These are phyloP conservation scores for Raddia guianensis DNA, from an alignment of 176 grass and related monocot genomes.

Conservation along the genomic window DNA sequence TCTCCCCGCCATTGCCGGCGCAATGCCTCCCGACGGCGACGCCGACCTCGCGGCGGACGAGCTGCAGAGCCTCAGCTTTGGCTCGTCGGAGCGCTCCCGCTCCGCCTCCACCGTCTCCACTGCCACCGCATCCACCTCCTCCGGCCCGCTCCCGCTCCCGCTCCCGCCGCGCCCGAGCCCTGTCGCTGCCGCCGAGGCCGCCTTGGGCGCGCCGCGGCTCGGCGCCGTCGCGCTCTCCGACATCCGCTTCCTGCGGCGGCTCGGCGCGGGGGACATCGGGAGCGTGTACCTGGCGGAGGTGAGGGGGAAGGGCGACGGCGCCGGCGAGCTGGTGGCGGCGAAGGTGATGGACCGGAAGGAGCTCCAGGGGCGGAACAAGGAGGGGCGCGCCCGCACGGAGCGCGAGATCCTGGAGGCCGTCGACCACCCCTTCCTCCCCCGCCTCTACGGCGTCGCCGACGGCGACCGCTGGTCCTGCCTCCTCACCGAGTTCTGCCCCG, in stretches of 20 bases:
- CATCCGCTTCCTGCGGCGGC: conserved; percentile 74
- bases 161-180: neutral
- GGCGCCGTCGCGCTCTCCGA: conserved; percentile 62
- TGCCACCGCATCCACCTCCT: conserved; percentile 59
- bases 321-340: conserved; percentile 60
- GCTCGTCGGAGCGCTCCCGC: conserved; percentile 84
- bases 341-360: conserved; percentile 97
- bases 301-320: conserved; percentile 14
- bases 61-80: conserved; percentile 96
- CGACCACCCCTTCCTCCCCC: conserved; percentile 91
- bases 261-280: conserved; percentile 90
- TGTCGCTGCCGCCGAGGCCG: neutral
- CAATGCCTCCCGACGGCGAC: conserved; percentile 42
- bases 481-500: conserved; percentile 99
- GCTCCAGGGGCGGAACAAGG: conserved; percentile 78
- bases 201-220: conserved; percentile 35
- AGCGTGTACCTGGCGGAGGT: conserved; percentile 95
- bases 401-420: conserved; percentile 92
- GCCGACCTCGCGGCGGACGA: conserved; percentile 58
- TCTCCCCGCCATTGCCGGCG: no score
- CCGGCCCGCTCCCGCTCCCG: conserved; percentile 38
- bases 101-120: conserved; percentile 73
- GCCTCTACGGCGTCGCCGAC: conserved; percentile 76
- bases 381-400: conserved; percentile 84
- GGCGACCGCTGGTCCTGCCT: conserved; percentile 87